Conservation (phyloP, 345 rosid genomes). For the Salix udensis region DNA sequence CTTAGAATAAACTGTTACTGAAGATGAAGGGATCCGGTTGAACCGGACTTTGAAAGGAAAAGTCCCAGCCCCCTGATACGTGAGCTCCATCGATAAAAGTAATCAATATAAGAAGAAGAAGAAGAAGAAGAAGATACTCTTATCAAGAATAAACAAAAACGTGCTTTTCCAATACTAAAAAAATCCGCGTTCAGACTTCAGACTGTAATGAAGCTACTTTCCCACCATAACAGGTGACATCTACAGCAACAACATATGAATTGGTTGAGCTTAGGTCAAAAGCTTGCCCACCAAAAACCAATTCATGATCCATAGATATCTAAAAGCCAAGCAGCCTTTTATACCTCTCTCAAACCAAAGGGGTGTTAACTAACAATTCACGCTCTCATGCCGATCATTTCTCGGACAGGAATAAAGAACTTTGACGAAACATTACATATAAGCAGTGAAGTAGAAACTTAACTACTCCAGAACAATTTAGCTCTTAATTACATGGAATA, state of each 20-base stretch:
- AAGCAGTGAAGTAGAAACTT: background rate
- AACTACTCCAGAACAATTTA: too few relatives aligned
- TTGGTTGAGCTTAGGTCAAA: background rate
- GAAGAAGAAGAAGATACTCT: constrained; percentile 1
- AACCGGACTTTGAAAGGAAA: constrained; percentile 12
- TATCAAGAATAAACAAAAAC: constrained; percentile 20
- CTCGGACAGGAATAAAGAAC: background rate
- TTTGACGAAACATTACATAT: background rate
- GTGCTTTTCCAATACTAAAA: constrained; percentile 24
- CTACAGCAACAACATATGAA: background rate
- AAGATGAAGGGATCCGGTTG: background rate
- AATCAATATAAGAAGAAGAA: constrained; percentile 2
- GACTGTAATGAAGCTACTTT: background rate
- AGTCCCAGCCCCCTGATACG: constrained; percentile 11
- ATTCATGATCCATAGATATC: background rate
- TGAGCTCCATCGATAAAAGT: constrained; percentile 1
- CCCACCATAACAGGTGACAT: background rate
- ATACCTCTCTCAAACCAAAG: background rate
- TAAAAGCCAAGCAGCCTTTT: background rate
- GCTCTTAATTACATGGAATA: background rate
- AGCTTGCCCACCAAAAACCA: background rate
- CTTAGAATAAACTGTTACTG: background rate
- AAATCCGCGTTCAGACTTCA: constrained; percentile 31
- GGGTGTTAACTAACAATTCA: background rate
- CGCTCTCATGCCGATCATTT: background rate